Evolutionary conservation across 2,329 filamentous ascomycete genomes (phyloP).

Genomic region (Aspergillus jensenii): DNA sequence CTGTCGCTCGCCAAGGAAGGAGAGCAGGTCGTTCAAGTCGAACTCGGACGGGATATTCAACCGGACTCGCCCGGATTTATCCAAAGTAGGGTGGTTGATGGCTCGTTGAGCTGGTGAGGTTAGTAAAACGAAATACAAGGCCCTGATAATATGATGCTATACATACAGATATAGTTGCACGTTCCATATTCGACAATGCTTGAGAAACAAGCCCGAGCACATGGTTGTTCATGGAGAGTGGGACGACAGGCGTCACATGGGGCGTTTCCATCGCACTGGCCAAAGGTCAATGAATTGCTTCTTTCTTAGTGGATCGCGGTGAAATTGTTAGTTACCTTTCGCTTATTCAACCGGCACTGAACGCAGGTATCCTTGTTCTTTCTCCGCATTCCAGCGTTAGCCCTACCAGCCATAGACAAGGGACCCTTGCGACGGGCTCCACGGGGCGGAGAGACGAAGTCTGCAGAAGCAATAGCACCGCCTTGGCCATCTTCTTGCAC

Average conservation of each 20-base stretch:
- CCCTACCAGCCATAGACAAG: constrained; percentile 38
- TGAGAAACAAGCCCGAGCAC: constrained; percentile 45
- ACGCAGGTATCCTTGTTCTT: constrained; percentile 48
- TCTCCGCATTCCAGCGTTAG: constrained; percentile 42
- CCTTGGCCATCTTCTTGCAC: constrained; percentile 46
- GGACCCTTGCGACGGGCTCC: constrained; percentile 45
- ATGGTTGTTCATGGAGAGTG: constrained; percentile 44
- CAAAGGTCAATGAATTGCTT: constrained; percentile 12
- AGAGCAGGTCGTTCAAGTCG: constrained; percentile 38
- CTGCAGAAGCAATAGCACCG: constrained; percentile 41
- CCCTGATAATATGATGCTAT: not conserved
- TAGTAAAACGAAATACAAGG: constrained; percentile 18
- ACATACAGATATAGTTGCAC: constrained; percentile 48
- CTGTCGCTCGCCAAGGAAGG: constrained; percentile 39
- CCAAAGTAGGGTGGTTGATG: constrained; percentile 42
- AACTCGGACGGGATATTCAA: constrained; percentile 44
- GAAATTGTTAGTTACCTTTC: constrained; percentile 36
- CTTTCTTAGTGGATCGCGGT: not conserved
- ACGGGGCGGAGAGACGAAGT: constrained; percentile 43
- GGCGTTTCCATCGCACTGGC: constrained; percentile 42
- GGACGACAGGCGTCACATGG: constrained; percentile 45
- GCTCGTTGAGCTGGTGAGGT: constrained; percentile 41
- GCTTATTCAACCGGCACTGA: constrained; percentile 45
- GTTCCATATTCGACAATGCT: constrained; percentile 46
- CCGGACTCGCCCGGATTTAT: constrained; percentile 35